phyloP scores from a whole-genome alignment of 805 yeast genomes.

The Zygosaccharomyces rouxii region DNA sequence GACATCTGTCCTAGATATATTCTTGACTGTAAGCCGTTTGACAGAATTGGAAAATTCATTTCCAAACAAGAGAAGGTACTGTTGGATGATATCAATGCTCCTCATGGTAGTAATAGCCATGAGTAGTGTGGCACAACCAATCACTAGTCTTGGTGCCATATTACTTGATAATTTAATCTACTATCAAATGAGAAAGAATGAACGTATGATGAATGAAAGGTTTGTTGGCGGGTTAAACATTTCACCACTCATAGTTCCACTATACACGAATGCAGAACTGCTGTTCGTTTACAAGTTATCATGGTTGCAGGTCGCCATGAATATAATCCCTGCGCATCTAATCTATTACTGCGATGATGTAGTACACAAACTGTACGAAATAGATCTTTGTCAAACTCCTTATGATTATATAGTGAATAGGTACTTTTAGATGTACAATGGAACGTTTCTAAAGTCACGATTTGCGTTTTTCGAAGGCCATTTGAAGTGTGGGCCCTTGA shows the following conservation, averaged over 20 bases:
- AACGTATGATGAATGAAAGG: constrained; percentile 18
- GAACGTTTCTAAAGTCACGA: constrained; percentile 16
- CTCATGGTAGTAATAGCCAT: constrained; percentile 18
- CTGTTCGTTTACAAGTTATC: constrained; percentile 18
- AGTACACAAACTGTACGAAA: constrained; percentile 24
- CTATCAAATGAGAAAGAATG: constrained; percentile 24
- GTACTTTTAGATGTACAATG: constrained; percentile 14
- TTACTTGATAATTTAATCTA: constrained; percentile 29
- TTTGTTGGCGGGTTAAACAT: constrained; percentile 24
- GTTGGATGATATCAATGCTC: constrained; percentile 26
- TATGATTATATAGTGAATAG: constrained; percentile 15
- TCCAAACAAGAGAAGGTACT: constrained; percentile 20
- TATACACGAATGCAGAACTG: constrained; percentile 23
- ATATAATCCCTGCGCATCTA: constrained; percentile 30
- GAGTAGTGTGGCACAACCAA: constrained; percentile 27
- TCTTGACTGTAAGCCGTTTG: constrained; percentile 22
- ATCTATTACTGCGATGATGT: constrained; percentile 29
- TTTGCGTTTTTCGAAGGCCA: constrained; percentile 1
- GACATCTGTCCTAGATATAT: constrained; percentile 22
- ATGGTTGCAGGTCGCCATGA: constrained; percentile 24
- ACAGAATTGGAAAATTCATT: constrained; percentile 29
- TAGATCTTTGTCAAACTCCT: constrained; percentile 29
- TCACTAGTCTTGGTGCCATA: constrained; percentile 25
- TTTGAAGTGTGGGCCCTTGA: constrained; percentile 25
- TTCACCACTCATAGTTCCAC: constrained; percentile 20